Evolutionary conservation across 2,329 filamentous ascomycete genomes (phyloP), one percentile per base, ranked within the genome.

Genomic region (Aspergillus chevalieri): DNA sequence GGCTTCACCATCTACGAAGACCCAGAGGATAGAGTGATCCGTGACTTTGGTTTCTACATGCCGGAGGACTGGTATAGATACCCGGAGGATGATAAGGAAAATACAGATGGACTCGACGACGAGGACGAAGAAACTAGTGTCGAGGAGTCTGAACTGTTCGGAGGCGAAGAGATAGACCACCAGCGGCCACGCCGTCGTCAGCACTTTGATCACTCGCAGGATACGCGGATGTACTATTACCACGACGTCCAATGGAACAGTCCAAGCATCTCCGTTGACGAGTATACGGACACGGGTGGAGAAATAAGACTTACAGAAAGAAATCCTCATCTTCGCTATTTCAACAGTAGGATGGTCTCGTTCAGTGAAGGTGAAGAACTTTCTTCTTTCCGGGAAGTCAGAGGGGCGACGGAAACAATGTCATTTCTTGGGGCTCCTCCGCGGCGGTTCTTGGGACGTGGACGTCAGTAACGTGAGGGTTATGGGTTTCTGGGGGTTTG

Each of bases 1-100:
- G 9, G 19, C 10, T 60, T 60, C 38, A 28, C 39, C 9, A 60
- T 60, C 42, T 58, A 57, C 46, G 58, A 60, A 42, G 58, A 60
- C 26, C 44, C 52, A 7, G 50, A 54, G 4, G 44, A 48, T 30
- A 51, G 53, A 33, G 51, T 49, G 2, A 36, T 51, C 15, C 15
- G 17, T 41, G 14, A 36, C n/a, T 41, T 41, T 12, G 17, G 38
- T 17, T 21, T 41, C 17, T 21, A 19, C 28, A 17, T 41, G 15
- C 8, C 19, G 12, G 17, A 30, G 6, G 6, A n/a, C 12, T 44
- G 50, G 24, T 36, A 52, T 15, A 24, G 36, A 2, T 52, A 45
- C 3, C 51, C 47, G 2, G 51, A 55, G 1, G 56, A 58, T 8
- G 50, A 60, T 14, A 60, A 60, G 43, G 57, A 60, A 43, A 60